Base-by-base conservation (phyloP, 345 rosid species). In the Reutealis trisperma region DNA sequence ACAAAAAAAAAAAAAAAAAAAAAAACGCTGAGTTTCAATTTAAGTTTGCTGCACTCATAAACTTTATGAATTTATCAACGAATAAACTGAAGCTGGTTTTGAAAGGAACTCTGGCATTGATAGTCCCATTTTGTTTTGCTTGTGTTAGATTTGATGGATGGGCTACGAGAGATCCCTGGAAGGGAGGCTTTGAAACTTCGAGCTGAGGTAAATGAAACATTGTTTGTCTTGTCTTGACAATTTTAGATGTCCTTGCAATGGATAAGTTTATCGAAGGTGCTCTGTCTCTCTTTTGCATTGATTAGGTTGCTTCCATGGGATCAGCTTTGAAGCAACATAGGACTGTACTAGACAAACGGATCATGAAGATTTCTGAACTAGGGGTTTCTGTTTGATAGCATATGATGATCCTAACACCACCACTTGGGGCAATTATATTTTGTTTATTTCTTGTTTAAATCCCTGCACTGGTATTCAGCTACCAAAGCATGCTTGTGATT, bases 141-240 rank as follows among this genome's bases (percentile, higher is more conserved):
- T 69, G 70, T 52, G 74, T 67, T 72, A 96, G 99, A 84, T 89
- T 85, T 96, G 80, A 92, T 93, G 99, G 96, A 93, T 19, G 93
- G 87, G 72, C 90, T 96, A 62, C 89, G 99, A 69, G 94, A 96
- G 83, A 87, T 91, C 69, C 93, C 97, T 21, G 92, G 97, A 30
- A 89, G 99, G 80, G 98, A 96, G 69, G 91, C 98, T 16, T 79
- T 96, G 81, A 92, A 93, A 89, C 97, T 96, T 71, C 84, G 99
- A 79, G 97, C 97, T 42, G 99, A 96, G 92, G 99, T 79, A 84
- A 83, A 85, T 82, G 1, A 13, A 32, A 62, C 44, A 47, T 8
- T 18, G 1, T n/a, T n/a, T 32, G 45, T 70, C 0, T 52, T 58
- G 13, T 45, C 75, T 55, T 24, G 21, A 44, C 21, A 22, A 11